These are phyloP conservation scores for Leccinum subgranulosum DNA, from an alignment of 768 basidiomycete genomes.

Conservation along the genomic window DNA sequence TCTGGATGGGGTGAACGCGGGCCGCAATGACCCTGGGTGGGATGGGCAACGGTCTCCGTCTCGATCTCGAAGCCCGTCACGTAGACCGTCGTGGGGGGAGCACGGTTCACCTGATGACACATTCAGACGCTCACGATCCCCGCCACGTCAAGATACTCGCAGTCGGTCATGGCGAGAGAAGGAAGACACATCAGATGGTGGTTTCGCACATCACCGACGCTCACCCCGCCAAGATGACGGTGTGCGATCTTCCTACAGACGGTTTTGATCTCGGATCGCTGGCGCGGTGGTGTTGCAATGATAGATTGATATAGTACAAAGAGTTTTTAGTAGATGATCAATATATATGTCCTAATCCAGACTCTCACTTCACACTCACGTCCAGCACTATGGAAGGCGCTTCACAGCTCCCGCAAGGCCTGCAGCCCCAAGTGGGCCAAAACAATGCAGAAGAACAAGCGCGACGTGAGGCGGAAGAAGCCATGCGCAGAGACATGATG, in stretches of 20 bases:
- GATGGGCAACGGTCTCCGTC: conserved; percentile 5
- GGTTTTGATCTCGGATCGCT: conserved; percentile 3
- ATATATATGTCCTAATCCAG: background rate
- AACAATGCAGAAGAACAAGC: conserved; percentile 51
- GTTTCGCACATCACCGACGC: background rate
- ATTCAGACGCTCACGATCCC: conserved; percentile 1
- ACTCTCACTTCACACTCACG: background rate
- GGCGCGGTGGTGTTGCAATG: background rate
- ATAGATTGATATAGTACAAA: conserved; percentile 9
- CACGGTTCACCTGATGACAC: background rate
- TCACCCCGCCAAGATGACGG: conserved; percentile 1
- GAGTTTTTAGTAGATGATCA: background rate
- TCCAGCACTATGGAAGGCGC: conserved; percentile 23
- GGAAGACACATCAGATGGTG: background rate
- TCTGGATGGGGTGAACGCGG: conserved; percentile 25
- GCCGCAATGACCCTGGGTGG: background rate
- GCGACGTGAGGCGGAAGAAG: conserved; percentile 64
- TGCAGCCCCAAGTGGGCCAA: conserved; percentile 38
- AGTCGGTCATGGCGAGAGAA: conserved; percentile 1
- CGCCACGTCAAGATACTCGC: conserved; percentile 1
- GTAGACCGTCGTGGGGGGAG: conserved; percentile 10
- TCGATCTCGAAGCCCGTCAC: background rate
- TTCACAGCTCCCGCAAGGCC: conserved; percentile 25
- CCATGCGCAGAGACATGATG: conserved; percentile 74
- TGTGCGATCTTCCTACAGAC: conserved; percentile 4